Evolutionary conservation across 2,329 filamentous ascomycete species (phyloP).

Genomic region (Tolypocladium ovalisporum): DNA sequence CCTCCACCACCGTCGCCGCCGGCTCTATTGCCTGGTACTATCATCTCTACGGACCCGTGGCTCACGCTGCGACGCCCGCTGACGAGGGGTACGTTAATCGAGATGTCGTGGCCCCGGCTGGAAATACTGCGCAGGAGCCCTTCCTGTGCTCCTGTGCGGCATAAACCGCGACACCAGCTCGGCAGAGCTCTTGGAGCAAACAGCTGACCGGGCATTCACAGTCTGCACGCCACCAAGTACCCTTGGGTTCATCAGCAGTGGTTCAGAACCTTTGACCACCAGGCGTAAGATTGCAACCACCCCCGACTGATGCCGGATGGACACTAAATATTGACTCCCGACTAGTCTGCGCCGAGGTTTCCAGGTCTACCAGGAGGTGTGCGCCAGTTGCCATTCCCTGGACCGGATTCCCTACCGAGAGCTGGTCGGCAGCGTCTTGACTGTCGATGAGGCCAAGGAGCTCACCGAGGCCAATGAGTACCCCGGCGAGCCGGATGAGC

Average conservation of each 20-base stretch:
- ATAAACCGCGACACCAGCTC: conserved; percentile 17
- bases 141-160: conserved; percentile 14
- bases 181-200: conserved; percentile 6
- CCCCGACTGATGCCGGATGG: background rate
- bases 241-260: conserved; percentile 92
- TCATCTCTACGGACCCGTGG: conserved; percentile 83
- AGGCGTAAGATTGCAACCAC: conserved; percentile 57
- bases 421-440: conserved; percentile 84
- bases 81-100: conserved; percentile 89
- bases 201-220: conserved; percentile 29
- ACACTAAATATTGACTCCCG: background rate
- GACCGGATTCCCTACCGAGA: conserved; percentile 86
- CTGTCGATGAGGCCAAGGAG: conserved; percentile 94
- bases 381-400: conserved; percentile 94
- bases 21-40: conserved; percentile 96
- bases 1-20: conserved; percentile 76
- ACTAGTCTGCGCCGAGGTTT: conserved; percentile 90
- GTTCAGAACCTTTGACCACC: conserved; percentile 94
- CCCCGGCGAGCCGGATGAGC: conserved; percentile 93
- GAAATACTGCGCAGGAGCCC: background rate
- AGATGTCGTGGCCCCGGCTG: conserved; percentile 16
- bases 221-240: conserved; percentile 83
- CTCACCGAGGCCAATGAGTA: conserved; percentile 98
- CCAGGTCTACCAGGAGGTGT: conserved; percentile 98
- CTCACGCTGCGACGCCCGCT: conserved; percentile 80